A percentile compares a stretch with the other conserved stretches of the same genome.
Conservation (phyloP, 306 rosid genomes). For the Lathyrus tuberosus region DNA sequence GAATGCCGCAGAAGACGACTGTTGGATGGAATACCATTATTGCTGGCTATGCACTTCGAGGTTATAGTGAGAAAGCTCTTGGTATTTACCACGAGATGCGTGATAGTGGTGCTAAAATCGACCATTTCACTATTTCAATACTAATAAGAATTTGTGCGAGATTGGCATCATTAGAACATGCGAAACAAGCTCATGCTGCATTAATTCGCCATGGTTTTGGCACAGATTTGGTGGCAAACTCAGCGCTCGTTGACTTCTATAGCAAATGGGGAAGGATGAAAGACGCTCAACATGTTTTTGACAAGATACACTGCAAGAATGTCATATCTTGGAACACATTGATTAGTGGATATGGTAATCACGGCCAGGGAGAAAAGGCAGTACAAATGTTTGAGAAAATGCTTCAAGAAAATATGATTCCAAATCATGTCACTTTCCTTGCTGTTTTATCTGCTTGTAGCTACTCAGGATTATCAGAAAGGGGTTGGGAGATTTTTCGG, state of each 20-base stretch:
- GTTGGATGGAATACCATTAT: conserved; percentile 88
- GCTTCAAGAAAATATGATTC: conserved; percentile 65
- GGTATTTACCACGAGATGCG: conserved; percentile 67
- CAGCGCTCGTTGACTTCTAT: conserved; percentile 83
- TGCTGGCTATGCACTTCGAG: conserved; percentile 86
- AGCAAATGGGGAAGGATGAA: conserved; percentile 92
- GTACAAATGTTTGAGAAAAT: conserved; percentile 72
- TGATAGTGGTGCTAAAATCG: conserved; percentile 62
- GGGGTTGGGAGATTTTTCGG: conserved; percentile 77
- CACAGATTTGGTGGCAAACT: conserved; percentile 73
- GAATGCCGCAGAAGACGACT: conserved; percentile 73
- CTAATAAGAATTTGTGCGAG: conserved; percentile 75
- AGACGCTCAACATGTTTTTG: conserved; percentile 79
- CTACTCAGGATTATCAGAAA: conserved; percentile 72
- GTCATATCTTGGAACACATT: conserved; percentile 85
- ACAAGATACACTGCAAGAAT: conserved; percentile 70
- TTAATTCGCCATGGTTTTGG: conserved; percentile 80
- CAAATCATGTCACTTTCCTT: conserved; percentile 88
- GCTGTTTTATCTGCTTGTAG: conserved; percentile 85
- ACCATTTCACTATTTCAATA: conserved; percentile 83
- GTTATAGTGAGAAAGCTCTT: conserved; percentile 84
- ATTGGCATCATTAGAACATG: conserved; percentile 78
- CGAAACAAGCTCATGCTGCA: conserved; percentile 88
- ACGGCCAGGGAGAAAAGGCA: conserved; percentile 79
- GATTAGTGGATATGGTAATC: conserved; percentile 85